Base-by-base conservation (phyloP, 176 grass and related monocot genomes). In the Tillandsia leiboldiana region DNA sequence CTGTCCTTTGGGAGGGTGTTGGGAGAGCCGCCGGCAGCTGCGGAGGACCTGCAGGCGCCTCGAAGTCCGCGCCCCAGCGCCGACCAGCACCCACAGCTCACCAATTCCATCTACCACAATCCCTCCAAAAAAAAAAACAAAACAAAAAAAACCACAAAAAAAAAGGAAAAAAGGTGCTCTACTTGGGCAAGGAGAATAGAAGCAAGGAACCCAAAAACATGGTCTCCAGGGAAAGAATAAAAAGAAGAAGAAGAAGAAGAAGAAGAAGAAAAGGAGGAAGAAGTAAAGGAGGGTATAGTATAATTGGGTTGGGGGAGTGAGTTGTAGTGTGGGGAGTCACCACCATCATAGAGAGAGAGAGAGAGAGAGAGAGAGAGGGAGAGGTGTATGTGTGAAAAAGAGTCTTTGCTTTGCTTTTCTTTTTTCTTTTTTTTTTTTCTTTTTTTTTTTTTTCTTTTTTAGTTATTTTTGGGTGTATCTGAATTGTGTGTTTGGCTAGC, bases 51-150 rank as follows among this genome's bases (percentile, higher is more conserved):
- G 71, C 89, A 92, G 24, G 73, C 49, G 7, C 81, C 86, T 5
- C 92, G 70, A 15, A 96, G 28, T n/a, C 92, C 77, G 22, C 83
- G 58, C 9, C 78, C 22, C 28, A 97, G 65, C 12, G 77, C 93
- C 69, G 89, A 81, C 93, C 89, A 97, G 86, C 93, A 97, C 10
- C 86, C 89, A 70, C 93, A 87, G 1, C 86, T 53, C 64, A 64
- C 53, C 70, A 42, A 42, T 42, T 75, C 80, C 81, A 81, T 80
- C 78, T 51, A 63, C 7, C 52, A 26, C 26, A 48, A 50, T n/a
- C 51, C 7, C 9, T n/a, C 42, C 63, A 20, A 64, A 17, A 12
- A 72, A 72, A 71, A 6, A 11, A 51, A 9, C 49, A 15, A 54
- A 51, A 26, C n/a, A 26, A 73, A 50, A 70, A 48, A 70, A 61